phyloP scores from a whole-genome alignment of 1,139 yeast genomes.

The Pneumocystis oryctolagi region DNA sequence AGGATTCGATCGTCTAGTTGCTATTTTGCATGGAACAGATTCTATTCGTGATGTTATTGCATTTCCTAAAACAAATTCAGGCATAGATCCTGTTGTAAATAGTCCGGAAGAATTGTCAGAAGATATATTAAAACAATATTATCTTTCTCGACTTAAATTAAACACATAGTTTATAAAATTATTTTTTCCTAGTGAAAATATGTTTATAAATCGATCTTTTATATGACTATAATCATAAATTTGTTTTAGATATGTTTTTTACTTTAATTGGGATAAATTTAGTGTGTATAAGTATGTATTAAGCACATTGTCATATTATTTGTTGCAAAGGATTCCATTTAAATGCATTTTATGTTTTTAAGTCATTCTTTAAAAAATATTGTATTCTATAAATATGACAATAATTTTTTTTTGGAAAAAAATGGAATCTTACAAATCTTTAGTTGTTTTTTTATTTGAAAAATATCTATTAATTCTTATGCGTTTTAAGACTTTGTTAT shows the following conservation, averaged over 20 bases:
- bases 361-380: too few species aligned
- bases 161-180: background rate
- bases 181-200: background rate
- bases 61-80: conserved; percentile 84
- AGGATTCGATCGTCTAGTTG: conserved; percentile 86
- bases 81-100: conserved; percentile 73
- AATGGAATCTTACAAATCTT: too few species aligned
- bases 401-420: too few species aligned
- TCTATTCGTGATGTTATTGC: conserved; percentile 89
- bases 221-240: background rate
- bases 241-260: background rate
- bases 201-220: background rate
- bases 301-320: too few species aligned
- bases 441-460: too few species aligned
- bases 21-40: conserved; percentile 62
- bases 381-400: too few species aligned
- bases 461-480: background rate
- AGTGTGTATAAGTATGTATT: too few species aligned
- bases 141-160: conserved; percentile 20
- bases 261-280: too few species aligned
- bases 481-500: background rate
- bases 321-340: too few species aligned
- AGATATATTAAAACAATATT: conserved; percentile 37
- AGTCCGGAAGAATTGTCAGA: conserved; percentile 58
- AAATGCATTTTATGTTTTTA: too few species aligned